Evolutionary conservation across 148 eudicot species (phyloP).

Genomic region (Silene conica): DNA sequence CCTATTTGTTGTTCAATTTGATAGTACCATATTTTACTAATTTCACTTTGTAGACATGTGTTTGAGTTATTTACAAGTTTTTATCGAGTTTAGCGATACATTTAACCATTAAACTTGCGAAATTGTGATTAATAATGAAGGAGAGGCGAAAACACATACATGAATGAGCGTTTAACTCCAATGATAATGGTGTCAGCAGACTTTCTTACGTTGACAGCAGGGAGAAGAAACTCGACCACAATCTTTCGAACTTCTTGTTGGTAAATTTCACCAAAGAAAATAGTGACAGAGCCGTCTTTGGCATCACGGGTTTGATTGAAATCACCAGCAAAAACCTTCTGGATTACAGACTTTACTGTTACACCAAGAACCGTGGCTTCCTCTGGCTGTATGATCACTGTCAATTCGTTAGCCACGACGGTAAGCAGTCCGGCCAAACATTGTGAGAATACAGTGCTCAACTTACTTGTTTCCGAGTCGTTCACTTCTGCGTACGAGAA

Average conservation of each 20-base stretch:
- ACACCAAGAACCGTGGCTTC: neutral
- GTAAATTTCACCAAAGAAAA: conserved; percentile 28
- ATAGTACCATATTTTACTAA: too few relatives aligned
- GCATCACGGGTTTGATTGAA: neutral
- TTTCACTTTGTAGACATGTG: too few relatives aligned
- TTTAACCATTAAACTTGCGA: too few relatives aligned
- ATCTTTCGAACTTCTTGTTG: conserved; percentile 21
- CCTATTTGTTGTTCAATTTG: too few relatives aligned
- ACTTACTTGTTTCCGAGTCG: neutral
- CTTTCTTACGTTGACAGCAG: neutral
- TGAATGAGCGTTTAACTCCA: conserved; percentile 6
- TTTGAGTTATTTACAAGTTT: too few relatives aligned
- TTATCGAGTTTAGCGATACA: too few relatives aligned
- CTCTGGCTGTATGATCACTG: neutral
- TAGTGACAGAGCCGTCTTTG: conserved; percentile 8
- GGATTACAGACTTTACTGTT: neutral
- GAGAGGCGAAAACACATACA: conserved; percentile 1
- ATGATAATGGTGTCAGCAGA: neutral
- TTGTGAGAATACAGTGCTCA: conserved; percentile 19
- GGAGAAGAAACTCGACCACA: conserved; percentile 18
- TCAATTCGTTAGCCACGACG: conserved; percentile 13
- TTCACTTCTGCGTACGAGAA: conserved; percentile 10
- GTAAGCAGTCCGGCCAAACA: conserved; percentile 24
- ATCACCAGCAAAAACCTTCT: conserved; percentile 9
- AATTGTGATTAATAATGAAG: neutral